Evolutionary conservation across 768 basidiomycete genomes (phyloP), one percentile per base, ranked within the genome.

Genomic region (Boletales sp.): DNA sequence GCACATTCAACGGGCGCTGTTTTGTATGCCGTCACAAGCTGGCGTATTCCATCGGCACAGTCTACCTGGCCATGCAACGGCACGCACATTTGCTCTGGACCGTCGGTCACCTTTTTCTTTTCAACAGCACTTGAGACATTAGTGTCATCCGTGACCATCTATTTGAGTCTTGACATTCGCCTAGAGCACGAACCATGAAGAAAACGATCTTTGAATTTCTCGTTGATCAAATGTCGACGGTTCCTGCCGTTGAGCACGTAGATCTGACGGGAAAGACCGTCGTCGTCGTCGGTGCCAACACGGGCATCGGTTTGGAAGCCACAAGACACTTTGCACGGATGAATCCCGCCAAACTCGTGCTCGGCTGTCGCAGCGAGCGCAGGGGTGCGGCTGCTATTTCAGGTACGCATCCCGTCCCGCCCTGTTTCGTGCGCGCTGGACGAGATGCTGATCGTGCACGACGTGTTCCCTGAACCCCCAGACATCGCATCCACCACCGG

Each of bases 301-400:
- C 55, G 2, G 70, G 69, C 5, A 56, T 69, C 24, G 71, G 71
- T 0, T 57, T 71, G 3, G 67, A 70, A 40, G 60, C 64, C 0
- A 52, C 61, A 0, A 63, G 57, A 38, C 68, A 71, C 43, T 62
- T 69, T n/a, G 58, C 69, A 0, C 51, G 53, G 1, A 70, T 69
- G 68, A 58, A 60, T 8, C 64, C 68, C 1, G 52, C 53, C 7
- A 64, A 54, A 12, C 54, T 71, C 14, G 50, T 69, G 18, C 11
- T 69, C 2, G 60, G 62, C 1, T 71, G 63, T 43, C 65, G 65
- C 35, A 69, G 41, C 31, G 52, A 60, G 41, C 50, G 40, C 35
- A 67, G 57, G 43, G 69, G 63, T 0, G 51, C 47, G 4, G 43
- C 35, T 1, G 60, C 68, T 13, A 13, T 58, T 6, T 40, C 44